Evolutionary conservation across 768 basidiomycete genomes (phyloP), one percentile per base, ranked within the genome.

Genomic region (Mycena sanguinolenta): DNA sequence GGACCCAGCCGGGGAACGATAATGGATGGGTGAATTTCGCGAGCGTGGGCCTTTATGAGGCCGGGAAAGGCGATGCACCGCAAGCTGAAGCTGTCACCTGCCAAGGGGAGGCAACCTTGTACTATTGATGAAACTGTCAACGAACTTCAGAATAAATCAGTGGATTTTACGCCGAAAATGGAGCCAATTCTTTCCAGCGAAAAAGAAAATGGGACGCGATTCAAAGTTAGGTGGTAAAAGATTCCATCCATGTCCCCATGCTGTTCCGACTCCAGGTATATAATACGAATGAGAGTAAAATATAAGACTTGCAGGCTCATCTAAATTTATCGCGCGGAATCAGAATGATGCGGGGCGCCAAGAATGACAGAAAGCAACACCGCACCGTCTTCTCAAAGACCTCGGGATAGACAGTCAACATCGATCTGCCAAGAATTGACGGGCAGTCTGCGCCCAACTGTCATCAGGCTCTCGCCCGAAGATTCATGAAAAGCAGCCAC

Each of bases 401-500:
- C 6, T 19, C 7, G 14, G 32, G 6, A 23, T 28, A 12, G 44
- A 4, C 32, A 25, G 57, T 57, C 64, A 64, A 12, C 39, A 66
- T 66, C 65, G 59, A 66, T 66, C 65, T 66, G 65, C 46, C 65
- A 66, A 34, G 34, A n/a, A 39, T 52, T 58, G 30, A 39, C 49
- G 27, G 32, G 17, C 3, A 19, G 2, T 14, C 16, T 8, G 39
- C 55, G 64, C 57, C 23, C 58, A 66, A 39, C 65, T 66, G 65
- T 52, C 65, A 66, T 49, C 25, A 42, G 57, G 49, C 65, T 49
- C 27, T 32, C 36, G 2, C 10, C 25, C n/a, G 53, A 59, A 64
- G 52, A 62, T 62, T 52, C 36, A 62, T 52, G 1, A 62, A 52
- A 21, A 52, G 25, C 57, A 28, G 19, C 28, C 27, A 34, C 25